These are phyloP conservation scores for Anthracocystis panici-leucophaei DNA, from an alignment of 1,284 basidiomycete genomes.

Conservation along the genomic window DNA sequence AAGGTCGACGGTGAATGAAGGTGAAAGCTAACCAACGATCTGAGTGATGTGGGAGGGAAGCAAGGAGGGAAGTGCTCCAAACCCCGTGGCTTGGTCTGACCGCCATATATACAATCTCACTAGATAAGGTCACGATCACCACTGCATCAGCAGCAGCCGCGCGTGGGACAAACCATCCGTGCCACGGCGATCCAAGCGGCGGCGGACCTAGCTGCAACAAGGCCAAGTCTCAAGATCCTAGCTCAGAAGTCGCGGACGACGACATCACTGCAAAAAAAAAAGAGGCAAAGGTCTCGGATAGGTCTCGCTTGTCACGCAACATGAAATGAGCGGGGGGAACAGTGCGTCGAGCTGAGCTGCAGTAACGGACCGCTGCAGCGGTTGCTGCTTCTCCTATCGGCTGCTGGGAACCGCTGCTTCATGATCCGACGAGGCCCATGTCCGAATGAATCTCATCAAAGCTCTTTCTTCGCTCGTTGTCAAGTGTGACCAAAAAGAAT, in stretches of 20 bases:
- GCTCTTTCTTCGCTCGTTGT: too few relatives aligned
- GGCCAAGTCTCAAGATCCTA: background rate
- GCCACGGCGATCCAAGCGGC: conserved; percentile 2
- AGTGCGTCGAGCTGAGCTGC: conserved; percentile 10
- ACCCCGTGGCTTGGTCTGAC: background rate
- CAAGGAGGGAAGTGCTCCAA: background rate
- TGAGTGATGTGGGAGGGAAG: background rate
- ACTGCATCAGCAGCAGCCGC: background rate
- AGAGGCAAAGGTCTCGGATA: conserved; percentile 10
- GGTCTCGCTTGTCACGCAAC: conserved; percentile 22
- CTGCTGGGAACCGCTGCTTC: conserved; percentile 3
- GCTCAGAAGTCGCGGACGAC: too few relatives aligned
- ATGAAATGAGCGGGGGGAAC: background rate
- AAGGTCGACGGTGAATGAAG: background rate
- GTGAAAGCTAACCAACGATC: background rate
- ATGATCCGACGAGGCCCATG: background rate
- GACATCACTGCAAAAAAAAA: background rate
- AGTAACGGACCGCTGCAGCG: conserved; percentile 1
- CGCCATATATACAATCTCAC: background rate
- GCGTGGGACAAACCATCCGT: background rate
- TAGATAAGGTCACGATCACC: conserved; percentile 1
- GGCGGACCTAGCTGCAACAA: background rate
- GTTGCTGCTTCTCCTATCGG: background rate
- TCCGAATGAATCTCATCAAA: background rate
- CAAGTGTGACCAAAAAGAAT: too few relatives aligned